Evolutionary conservation across 257 asterid genomes (phyloP).

Genomic region (Cordia subcordata): DNA sequence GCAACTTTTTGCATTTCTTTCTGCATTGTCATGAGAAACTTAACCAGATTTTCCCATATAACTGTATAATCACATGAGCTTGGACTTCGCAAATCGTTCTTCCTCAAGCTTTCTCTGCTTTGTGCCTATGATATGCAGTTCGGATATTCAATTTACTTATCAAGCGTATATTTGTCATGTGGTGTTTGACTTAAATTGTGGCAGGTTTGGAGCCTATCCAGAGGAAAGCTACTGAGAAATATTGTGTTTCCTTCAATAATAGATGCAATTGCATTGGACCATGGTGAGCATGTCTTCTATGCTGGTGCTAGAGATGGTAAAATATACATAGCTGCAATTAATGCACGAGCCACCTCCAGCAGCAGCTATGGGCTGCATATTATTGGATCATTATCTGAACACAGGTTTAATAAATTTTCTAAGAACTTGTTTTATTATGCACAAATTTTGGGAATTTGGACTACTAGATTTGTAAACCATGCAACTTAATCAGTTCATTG

Average conservation of each 20-base stretch:
- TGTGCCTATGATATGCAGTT: background rate
- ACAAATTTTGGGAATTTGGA: too few species aligned
- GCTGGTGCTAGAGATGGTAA: slow-evolving; percentile 97
- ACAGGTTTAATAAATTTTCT: slow-evolving; percentile 39
- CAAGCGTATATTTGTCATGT: background rate
- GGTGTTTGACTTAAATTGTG: slow-evolving; percentile 3
- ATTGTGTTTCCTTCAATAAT: slow-evolving; percentile 76
- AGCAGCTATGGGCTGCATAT: slow-evolving; percentile 56
- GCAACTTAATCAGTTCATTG: too few species aligned
- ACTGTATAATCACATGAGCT: too few species aligned
- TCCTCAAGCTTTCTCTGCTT: background rate
- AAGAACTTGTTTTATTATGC: background rate
- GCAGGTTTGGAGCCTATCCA: slow-evolving; percentile 87
- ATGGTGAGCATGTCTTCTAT: slow-evolving; percentile 77
- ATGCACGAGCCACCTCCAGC: slow-evolving; percentile 47
- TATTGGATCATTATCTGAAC: slow-evolving; percentile 67
- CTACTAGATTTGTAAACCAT: too few species aligned
- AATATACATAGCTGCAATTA: slow-evolving; percentile 69
- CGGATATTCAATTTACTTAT: too few species aligned
- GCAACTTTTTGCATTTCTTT: too few species aligned
- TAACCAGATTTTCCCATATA: too few species aligned
- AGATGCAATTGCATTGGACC: slow-evolving; percentile 75
- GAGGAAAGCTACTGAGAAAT: slow-evolving; percentile 54
- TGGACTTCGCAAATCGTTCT: background rate
- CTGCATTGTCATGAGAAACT: too few species aligned